Conservation (phyloP, 1,284 basidiomycete genomes). For the Naganishia sp. region DNA sequence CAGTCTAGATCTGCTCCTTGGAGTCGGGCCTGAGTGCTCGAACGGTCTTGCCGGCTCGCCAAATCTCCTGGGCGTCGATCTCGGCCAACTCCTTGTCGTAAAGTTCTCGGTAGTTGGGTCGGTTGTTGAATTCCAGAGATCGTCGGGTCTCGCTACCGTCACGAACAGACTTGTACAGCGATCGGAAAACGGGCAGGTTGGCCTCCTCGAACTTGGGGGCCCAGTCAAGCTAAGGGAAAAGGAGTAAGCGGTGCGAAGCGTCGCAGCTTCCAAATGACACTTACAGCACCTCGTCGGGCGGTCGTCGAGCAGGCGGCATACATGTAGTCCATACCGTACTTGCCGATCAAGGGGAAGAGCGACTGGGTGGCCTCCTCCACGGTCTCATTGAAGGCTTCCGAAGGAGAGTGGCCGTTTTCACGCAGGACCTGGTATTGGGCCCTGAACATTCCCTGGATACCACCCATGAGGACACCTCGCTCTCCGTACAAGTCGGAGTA, state of each 20-base stretch:
- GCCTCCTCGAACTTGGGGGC: constrained; percentile 95
- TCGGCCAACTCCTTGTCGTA: constrained; percentile 91
- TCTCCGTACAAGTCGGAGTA: constrained; percentile 97
- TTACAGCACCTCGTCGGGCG: constrained; percentile 91
- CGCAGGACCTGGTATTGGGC: constrained; percentile 99
- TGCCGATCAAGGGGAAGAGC: constrained; percentile 94
- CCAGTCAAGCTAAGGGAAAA: constrained; percentile 67
- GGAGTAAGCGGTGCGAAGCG: not conserved
- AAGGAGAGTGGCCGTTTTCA: constrained; percentile 95
- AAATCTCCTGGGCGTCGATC: constrained; percentile 89
- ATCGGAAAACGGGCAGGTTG: constrained; percentile 90
- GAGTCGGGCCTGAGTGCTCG: constrained; percentile 30
- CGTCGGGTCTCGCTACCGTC: constrained; percentile 97
- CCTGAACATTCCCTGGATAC: constrained; percentile 98
- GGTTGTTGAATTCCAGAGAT: constrained; percentile 92
- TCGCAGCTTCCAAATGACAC: not conserved
- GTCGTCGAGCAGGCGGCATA: constrained; percentile 98
- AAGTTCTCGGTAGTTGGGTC: constrained; percentile 89
- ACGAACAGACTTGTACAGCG: constrained; percentile 87
- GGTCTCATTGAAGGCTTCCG: constrained; percentile 98
- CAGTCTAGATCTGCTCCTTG: constrained; percentile 29
- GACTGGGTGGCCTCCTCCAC: constrained; percentile 99
- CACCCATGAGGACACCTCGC: constrained; percentile 99
- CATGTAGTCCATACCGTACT: constrained; percentile 99
- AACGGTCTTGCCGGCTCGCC: constrained; percentile 74